These are phyloP conservation scores for Naganishia friedmannii DNA, from an alignment of 768 basidiomycete genomes.

Conservation along the genomic window DNA sequence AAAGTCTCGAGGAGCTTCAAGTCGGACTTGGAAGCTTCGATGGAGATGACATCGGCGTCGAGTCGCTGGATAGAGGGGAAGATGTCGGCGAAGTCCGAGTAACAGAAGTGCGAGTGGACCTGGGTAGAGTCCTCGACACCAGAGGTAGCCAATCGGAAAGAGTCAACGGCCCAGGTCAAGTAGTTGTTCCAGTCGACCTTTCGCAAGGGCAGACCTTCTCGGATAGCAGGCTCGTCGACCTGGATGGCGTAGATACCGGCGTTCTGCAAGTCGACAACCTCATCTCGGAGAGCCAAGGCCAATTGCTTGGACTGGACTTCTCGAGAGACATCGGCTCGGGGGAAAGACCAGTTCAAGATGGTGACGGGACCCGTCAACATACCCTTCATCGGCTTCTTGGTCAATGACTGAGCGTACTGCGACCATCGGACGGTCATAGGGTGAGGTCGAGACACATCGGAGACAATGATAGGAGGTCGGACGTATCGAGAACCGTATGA, in stretches of 20 bases:
- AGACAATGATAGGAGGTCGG: slow-evolving; percentile 96
- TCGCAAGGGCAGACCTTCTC: slow-evolving; percentile 97
- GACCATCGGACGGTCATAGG: slow-evolving; percentile 98
- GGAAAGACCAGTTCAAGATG: slow-evolving; percentile 99
- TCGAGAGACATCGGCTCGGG: slow-evolving; percentile 92
- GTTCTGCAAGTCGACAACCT: slow-evolving; percentile 93
- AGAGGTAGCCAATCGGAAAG: slow-evolving; percentile 94
- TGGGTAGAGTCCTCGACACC: slow-evolving; percentile 91
- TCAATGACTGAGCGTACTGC: slow-evolving; percentile 90
- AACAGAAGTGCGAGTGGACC: slow-evolving; percentile 79
- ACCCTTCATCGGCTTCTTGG: slow-evolving; percentile 95
- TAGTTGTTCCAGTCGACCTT: slow-evolving; percentile 93
- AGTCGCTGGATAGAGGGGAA: slow-evolving; percentile 95
- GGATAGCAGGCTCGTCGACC: slow-evolving; percentile 98
- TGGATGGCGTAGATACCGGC: slow-evolving; percentile 97
- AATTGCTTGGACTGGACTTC: slow-evolving; percentile 98
- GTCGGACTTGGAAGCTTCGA: slow-evolving; percentile 96
- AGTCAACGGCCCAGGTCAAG: slow-evolving; percentile 97
- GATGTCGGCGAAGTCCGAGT: slow-evolving; percentile 95
- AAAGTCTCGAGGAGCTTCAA: slow-evolving; percentile 95
- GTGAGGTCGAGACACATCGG: slow-evolving; percentile 77
- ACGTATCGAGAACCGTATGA: slow-evolving; percentile 99
- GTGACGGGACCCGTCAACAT: slow-evolving; percentile 94
- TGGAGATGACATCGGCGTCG: slow-evolving; percentile 98
- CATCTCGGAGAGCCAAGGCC: slow-evolving; percentile 94